phyloP scores from a whole-genome alignment of 176 grass and related monocot genomes.

The Puya raimondii region DNA sequence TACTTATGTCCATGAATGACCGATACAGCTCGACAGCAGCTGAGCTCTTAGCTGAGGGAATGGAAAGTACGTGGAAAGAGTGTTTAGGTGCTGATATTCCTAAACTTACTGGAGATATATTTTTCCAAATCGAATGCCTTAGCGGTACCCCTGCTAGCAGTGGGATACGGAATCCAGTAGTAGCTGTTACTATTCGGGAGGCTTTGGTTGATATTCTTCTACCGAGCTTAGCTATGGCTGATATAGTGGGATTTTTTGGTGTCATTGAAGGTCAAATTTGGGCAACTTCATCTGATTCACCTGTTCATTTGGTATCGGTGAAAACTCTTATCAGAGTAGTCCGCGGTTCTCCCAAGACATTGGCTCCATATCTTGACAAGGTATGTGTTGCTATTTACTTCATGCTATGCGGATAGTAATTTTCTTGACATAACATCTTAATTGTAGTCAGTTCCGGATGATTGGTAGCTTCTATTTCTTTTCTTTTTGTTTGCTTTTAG shows the following conservation, averaged over 20 bases:
- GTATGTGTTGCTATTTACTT: slow-evolving; percentile 29
- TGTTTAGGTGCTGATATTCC: slow-evolving; percentile 65
- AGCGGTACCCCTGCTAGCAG: slow-evolving; percentile 48
- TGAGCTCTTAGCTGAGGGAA: slow-evolving; percentile 89
- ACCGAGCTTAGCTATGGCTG: slow-evolving; percentile 84
- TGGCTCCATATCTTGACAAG: slow-evolving; percentile 82
- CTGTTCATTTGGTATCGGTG: slow-evolving; percentile 71
- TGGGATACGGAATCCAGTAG: slow-evolving; percentile 38
- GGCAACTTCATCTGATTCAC: slow-evolving; percentile 84
- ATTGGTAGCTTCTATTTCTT: background rate
- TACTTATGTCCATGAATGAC: slow-evolving; percentile 93
- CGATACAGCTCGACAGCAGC: slow-evolving; percentile 84
- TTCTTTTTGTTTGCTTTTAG: background rate
- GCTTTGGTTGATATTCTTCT: slow-evolving; percentile 68
- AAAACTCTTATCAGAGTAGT: slow-evolving; percentile 80
- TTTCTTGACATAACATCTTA: background rate
- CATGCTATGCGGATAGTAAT: background rate
- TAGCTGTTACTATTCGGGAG: slow-evolving; percentile 63
- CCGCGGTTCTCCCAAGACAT: slow-evolving; percentile 57
- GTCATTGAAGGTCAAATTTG: slow-evolving; percentile 94
- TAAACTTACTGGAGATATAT: slow-evolving; percentile 69
- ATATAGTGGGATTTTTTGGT: slow-evolving; percentile 70
- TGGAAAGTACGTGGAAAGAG: slow-evolving; percentile 82
- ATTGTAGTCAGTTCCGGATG: slow-evolving; percentile 1
- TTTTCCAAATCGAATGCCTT: slow-evolving; percentile 96